These are phyloP conservation scores for Saccharomyces hybrid DNA, from an alignment of 1,139 yeast species.

Conservation along the genomic window DNA sequence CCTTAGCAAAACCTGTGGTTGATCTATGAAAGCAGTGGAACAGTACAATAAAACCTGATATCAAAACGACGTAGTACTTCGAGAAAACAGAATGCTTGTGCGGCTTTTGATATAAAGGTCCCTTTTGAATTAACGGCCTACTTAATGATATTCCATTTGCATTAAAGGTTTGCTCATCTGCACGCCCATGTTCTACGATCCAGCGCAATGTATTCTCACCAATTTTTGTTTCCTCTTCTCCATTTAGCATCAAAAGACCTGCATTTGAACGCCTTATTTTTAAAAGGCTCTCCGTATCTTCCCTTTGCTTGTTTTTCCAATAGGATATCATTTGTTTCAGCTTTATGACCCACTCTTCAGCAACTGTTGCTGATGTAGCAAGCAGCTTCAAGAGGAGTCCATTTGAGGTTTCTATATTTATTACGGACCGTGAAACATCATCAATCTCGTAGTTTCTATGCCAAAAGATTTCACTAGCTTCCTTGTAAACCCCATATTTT, in stretches of 20 bases:
- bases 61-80: conserved; percentile 53
- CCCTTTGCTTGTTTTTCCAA: conserved; percentile 48
- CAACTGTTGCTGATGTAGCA: conserved; percentile 43
- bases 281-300: conserved; percentile 39
- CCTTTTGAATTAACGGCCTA: conserved; percentile 52
- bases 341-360: conserved; percentile 61
- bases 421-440: conserved; percentile 15
- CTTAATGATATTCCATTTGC: conserved; percentile 54
- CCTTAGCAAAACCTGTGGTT: conserved; percentile 41
- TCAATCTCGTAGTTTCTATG: conserved; percentile 8
- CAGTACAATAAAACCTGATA: conserved; percentile 61
- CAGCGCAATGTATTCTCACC: conserved; percentile 44
- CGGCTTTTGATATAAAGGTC: conserved; percentile 59
- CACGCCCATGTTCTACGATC: conserved; percentile 47
- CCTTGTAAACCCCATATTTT: conserved; percentile 24
- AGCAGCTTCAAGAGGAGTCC: conserved; percentile 47
- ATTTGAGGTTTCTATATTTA: conserved; percentile 34
- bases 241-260: conserved; percentile 43
- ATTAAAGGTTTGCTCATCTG: conserved; percentile 48
- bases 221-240: conserved; percentile 51
- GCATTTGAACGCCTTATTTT: conserved; percentile 43
- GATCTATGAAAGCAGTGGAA: conserved; percentile 40
- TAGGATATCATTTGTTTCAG: conserved; percentile 42
- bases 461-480: conserved; percentile 44
- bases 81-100: conserved; percentile 61